Base-by-base conservation (phyloP, 345 rosid species). In the Melaleuca alternifolia region DNA sequence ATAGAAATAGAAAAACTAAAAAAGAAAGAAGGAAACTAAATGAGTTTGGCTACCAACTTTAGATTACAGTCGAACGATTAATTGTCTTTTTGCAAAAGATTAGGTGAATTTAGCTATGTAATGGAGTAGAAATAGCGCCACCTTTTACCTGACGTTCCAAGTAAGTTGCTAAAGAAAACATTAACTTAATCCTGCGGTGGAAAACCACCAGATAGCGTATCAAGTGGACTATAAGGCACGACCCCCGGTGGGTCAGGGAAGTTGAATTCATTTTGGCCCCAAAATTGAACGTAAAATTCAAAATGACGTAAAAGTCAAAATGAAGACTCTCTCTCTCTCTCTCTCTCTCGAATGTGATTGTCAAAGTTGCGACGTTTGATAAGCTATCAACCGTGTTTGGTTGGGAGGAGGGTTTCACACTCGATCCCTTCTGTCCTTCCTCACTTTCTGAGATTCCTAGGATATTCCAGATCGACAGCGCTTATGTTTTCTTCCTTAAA, bases 251-350 rank as follows among this genome's bases (percentile, higher is more conserved):
- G 9, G 24, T 71, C 79, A 33, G 48, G 1, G 79, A 71, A 71
- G 79, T 37, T 37, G 79, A 18, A 71, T 71, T 18, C 79, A 18
- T 33, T 65, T 41, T 4, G 41, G 41, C 41, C 41, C 41, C 79
- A 2, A 52, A 12, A 5, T 4, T 41, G 3, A 3, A 4, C 4
- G 1, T 12, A 51, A 13, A n/a, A n/a, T n/a, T n/a, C n/a, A n/a
- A n/a, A n/a, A n/a, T n/a, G n/a, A n/a, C n/a, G n/a, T n/a, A n/a
- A 13, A 13, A 51, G 20, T 52, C 54, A 37, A 1, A 5, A 18
- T 10, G 48, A 18, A 5, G 48, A 71, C 79, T 33, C 18, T 0
- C 7, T 16, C 20, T 23, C 33, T 26, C 5, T 2, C 62, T 26
- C 11, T n/a, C 41, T 4, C 9, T 23, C 18, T 33, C 77, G 12